Evolutionary conservation across 371 early-diverging fungal genomes (phyloP), one percentile per base, ranked within the genome.

Genomic region (Mortierella sp.): DNA sequence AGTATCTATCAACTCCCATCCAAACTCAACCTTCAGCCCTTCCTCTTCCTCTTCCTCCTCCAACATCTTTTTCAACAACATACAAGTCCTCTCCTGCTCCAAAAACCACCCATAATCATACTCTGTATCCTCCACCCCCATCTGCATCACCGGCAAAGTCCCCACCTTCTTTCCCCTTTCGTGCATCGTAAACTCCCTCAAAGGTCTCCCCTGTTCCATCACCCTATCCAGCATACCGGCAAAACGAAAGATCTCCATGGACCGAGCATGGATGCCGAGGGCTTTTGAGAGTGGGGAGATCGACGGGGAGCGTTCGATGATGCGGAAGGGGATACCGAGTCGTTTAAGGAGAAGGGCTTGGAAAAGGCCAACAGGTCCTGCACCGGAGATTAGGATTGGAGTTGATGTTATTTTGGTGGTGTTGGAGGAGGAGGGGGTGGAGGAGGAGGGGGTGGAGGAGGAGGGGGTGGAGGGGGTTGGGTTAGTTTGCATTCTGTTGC

Each of bases 381-480:
- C 86, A 16, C 86, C 88, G 11, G 82, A 72, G 45, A 88, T 88
- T 3, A 88, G 72, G 34, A 85, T 75, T 28, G 81, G 80, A 8
- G 77, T 72, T 19, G 55, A 21, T 38, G 42, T 38, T 38, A 5
- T 38, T 38, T 38, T 38, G 42, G 42, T 38, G 42, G 42, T 38
- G 42, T 1, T 38, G 5, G 42, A 38, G 5, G 42, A 38, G 42
- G 42, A 38, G 42, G 42, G 42, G 5, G 42, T 38, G 42, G 42
- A 38, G 5, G 57, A 68, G 24, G 13, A 6, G 21, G 72, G 19
- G n/a, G 42, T 11, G 16, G 71, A 47, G 9, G 71, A n/a, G 34
- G 68, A 42, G 0, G 44, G 19, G 8, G 76, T 34, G 42, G 76
- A 31, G 8, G 31, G 42, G 42, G 3, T 5, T 38, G 42, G 42